phyloP scores from a whole-genome alignment of 164 flowering plant genomes.

The Liquidambar formosana region DNA sequence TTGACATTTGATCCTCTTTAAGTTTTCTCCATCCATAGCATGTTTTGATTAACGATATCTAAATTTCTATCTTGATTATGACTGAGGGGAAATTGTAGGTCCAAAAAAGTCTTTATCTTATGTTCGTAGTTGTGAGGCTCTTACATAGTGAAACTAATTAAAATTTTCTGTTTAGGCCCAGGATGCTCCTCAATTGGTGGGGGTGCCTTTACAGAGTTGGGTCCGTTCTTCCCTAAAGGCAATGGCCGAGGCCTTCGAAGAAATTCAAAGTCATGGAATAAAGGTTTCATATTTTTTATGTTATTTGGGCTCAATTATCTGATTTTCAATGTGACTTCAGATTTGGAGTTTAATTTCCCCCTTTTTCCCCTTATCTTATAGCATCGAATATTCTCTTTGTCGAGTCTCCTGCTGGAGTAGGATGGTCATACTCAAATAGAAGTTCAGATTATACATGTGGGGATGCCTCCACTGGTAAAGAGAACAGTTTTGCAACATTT shows the following conservation, averaged over 20 bases:
- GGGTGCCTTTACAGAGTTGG: constrained; percentile 96
- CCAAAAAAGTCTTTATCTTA: not conserved
- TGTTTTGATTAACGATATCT: not conserved
- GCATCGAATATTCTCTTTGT: constrained; percentile 92
- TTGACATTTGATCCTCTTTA: no score
- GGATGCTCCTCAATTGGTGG: constrained; percentile 98
- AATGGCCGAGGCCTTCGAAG: constrained; percentile 83
- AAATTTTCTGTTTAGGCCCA: constrained; percentile 60
- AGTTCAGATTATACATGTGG: constrained; percentile 72
- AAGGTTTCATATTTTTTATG: constrained; percentile 43
- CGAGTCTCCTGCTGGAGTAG: constrained; percentile 98
- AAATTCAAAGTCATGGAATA: constrained; percentile 87
- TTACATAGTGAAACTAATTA: not conserved
- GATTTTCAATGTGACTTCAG: not conserved
- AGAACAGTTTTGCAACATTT: no score
- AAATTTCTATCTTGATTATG: not conserved
- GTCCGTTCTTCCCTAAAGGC: constrained; percentile 90
- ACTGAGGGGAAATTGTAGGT: not conserved
- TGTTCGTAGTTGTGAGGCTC: not conserved
- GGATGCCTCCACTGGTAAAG: constrained; percentile 75
- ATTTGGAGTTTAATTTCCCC: no score
- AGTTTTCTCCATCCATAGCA: not conserved
- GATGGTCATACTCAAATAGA: constrained; percentile 97
- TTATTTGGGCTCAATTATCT: not conserved
- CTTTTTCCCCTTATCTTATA: constrained; percentile 21